Evolutionary conservation across 305 asterid species (phyloP).

Genomic region (Fraxinus angustifolia): DNA sequence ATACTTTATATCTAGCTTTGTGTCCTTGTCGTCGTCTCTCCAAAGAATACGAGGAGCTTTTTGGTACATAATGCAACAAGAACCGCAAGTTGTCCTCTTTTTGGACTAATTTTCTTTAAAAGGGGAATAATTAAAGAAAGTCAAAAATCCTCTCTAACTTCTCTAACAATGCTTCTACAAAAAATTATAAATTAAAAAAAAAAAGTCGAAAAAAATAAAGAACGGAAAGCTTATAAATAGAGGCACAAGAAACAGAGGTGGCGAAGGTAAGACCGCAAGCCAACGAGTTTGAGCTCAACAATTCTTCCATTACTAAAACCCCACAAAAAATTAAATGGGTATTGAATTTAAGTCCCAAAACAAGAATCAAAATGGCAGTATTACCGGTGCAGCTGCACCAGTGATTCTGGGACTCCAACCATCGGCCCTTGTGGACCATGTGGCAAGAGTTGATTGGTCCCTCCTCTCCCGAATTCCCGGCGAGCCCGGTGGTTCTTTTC

Average conservation of each 20-base stretch:
- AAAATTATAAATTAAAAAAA: too few species aligned
- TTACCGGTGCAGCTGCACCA: conserved; percentile 38
- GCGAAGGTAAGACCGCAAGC: conserved; percentile 10
- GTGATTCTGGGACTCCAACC: conserved; percentile 79
- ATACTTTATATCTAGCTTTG: background rate
- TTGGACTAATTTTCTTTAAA: background rate
- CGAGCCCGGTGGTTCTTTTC: conserved; percentile 92
- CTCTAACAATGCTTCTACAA: background rate
- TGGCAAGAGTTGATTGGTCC: conserved; percentile 75
- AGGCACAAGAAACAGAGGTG: conserved; percentile 26
- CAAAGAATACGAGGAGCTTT: background rate
- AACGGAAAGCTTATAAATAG: background rate
- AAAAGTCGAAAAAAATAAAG: too few species aligned
- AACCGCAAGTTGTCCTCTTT: background rate
- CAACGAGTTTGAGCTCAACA: background rate
- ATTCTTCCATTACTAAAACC: background rate
- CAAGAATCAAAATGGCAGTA: conserved; percentile 21
- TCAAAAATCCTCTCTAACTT: background rate
- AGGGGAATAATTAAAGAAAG: background rate
- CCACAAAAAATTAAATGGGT: conserved; percentile 44
- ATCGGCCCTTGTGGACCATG: conserved; percentile 85
- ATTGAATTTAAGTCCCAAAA: conserved; percentile 44
- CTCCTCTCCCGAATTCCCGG: conserved; percentile 88
- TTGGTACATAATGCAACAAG: background rate
- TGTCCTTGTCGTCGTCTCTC: background rate